Evolutionary conservation across 352 stramenopile genomes (phyloP), one percentile per base, ranked within the genome.

Genomic region (Phytophthora fragariae): DNA sequence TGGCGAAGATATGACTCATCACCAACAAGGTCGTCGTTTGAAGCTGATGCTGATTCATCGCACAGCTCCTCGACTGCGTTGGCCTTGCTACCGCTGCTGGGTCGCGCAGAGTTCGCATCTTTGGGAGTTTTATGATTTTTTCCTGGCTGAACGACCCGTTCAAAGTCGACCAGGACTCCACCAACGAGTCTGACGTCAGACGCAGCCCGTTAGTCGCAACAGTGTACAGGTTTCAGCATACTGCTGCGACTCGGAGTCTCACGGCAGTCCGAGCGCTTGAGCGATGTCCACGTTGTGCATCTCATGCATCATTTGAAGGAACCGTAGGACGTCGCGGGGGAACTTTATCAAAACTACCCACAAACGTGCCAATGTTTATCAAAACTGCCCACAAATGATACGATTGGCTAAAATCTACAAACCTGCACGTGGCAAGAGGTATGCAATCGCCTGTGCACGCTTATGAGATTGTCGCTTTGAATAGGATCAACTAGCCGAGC

Each of bases 191-290:
- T 4, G 52, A 15, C 3, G 68, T 68, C 17, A 91, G 67, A 14
- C 73, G 75, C 5, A 81, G 70, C 6, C 60, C 83, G 44, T 81
- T 89, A 7, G 65, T 77, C 3, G 68, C 79, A 61, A 78, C 77
- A 41, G 80, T 60, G 29, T 72, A 54, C 8, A 89, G 64, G 55
- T 89, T 89, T 87, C 70, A 15, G 71, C 70, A 33, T 84, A 89
- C 1, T 87, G 61, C 57, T 78, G n/a, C n/a, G n/a, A n/a, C n/a
- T n/a, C n/a, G n/a, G n/a, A n/a, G n/a, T n/a, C n/a, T n/a, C n/a
- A n/a, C n/a, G n/a, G n/a, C n/a, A n/a, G n/a, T n/a, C n/a, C n/a
- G n/a, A n/a, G n/a, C n/a, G n/a, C n/a, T n/a, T n/a, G n/a, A n/a
- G n/a, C n/a, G n/a, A n/a, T n/a, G n/a, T n/a, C n/a, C n/a, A n/a